A percentile compares a stretch with the other conserved stretches of the same genome.
These are phyloP conservation scores for Hypoxylon sp. DNA, from an alignment of 2,329 filamentous ascomycete species.

Conservation along the genomic window DNA sequence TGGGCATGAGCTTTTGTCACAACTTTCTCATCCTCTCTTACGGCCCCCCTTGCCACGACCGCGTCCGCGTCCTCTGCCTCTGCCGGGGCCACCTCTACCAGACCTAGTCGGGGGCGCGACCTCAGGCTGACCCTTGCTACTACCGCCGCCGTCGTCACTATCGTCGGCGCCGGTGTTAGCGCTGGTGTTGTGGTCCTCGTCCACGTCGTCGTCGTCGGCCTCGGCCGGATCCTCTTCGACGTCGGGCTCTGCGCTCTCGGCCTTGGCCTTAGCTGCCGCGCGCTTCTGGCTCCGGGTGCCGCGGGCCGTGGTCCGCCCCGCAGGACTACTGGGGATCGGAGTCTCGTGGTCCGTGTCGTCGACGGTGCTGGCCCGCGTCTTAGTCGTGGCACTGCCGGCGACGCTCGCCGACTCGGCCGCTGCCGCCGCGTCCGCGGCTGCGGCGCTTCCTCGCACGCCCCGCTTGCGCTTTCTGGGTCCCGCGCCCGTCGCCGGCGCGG, in stretches of 20 bases:
- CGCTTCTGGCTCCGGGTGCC: conserved; percentile 55
- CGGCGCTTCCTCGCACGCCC: conserved; percentile 46
- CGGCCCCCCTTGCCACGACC: conserved; percentile 39
- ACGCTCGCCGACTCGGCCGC: conserved; percentile 51
- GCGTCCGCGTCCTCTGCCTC: conserved; percentile 39
- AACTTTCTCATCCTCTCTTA: conserved; percentile 34
- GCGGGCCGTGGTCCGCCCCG: conserved; percentile 51
- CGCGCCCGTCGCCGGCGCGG: conserved; percentile 35
- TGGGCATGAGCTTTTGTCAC: background rate
- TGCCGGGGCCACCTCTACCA: conserved; percentile 18
- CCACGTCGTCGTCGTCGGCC: conserved; percentile 29
- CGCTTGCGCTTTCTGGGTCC: conserved; percentile 58
- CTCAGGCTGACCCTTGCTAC: conserved; percentile 31
- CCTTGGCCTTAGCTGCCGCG: conserved; percentile 53
- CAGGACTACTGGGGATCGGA: conserved; percentile 51
- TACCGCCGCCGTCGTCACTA: conserved; percentile 34
- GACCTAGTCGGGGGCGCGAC: conserved; percentile 36
- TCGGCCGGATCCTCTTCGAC: conserved; percentile 37
- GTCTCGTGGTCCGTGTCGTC: conserved; percentile 61
- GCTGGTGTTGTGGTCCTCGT: conserved; percentile 27
- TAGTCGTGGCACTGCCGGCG: conserved; percentile 58
- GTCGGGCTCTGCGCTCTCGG: conserved; percentile 41
- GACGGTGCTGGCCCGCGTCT: conserved; percentile 57
- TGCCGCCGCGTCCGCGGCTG: background rate
- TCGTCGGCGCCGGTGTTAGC: conserved; percentile 30